phyloP scores from a whole-genome alignment of 2,329 filamentous ascomycete species.

The Pseudogymnoascus sp. region DNA sequence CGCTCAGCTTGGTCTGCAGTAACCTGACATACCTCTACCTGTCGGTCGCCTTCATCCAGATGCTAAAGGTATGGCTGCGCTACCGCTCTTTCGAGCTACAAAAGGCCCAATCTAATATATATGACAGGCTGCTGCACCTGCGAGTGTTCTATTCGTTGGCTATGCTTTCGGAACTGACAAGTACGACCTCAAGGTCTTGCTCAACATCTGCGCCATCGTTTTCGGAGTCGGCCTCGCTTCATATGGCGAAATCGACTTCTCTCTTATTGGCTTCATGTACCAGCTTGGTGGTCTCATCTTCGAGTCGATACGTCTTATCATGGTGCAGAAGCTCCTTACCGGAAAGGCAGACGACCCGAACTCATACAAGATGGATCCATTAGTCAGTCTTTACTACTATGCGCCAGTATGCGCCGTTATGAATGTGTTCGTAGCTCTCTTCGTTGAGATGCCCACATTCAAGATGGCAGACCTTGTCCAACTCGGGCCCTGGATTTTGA shows the following conservation, averaged over 20 bases:
- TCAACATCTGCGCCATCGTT: constrained; percentile 45
- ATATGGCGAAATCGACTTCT: constrained; percentile 60
- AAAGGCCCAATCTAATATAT: not conserved
- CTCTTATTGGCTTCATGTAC: constrained; percentile 54
- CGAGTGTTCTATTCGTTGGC: constrained; percentile 3
- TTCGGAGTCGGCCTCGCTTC: constrained; percentile 44
- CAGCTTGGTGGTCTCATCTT: constrained; percentile 70
- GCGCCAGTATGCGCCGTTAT: constrained; percentile 75
- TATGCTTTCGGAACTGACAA: constrained; percentile 6
- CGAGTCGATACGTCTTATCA: constrained; percentile 72
- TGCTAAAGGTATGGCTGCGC: constrained; percentile 62
- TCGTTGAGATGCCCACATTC: constrained; percentile 60
- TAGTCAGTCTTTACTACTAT: constrained; percentile 85
- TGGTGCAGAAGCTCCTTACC: constrained; percentile 76
- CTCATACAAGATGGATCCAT: constrained; percentile 65
- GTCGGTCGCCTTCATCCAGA: constrained; percentile 60
- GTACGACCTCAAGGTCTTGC: constrained; percentile 8
- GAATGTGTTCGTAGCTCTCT: constrained; percentile 63
- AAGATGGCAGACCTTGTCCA: constrained; percentile 55
- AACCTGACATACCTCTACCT: constrained; percentile 62
- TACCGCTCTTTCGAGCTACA: constrained; percentile 44
- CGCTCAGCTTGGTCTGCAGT: constrained; percentile 55
- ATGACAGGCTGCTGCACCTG: not conserved
- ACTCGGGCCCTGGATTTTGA: constrained; percentile 51
- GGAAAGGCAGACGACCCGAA: constrained; percentile 27